Percentiles rank a stretch among this genome's conserved stretches.
Evolutionary conservation across 164 flowering plant species (phyloP).

Genomic region (Piper longum): DNA sequence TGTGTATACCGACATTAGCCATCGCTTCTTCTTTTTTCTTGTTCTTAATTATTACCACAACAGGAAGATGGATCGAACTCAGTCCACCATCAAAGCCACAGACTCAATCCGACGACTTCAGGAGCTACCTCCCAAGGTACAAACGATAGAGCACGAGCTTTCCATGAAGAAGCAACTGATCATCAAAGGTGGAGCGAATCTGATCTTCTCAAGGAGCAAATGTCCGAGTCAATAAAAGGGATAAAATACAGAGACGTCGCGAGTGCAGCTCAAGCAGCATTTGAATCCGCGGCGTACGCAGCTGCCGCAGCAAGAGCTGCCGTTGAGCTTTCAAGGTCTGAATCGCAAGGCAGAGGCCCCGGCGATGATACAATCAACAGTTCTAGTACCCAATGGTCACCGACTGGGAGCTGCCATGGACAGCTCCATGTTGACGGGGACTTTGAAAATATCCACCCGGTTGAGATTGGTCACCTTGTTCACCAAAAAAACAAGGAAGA

Average conservation of each 20-base stretch:
- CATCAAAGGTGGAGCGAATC: neutral
- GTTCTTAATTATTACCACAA: no score
- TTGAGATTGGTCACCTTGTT: neutral
- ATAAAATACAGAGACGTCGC: conserved; percentile 50
- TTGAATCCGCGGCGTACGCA: conserved; percentile 71
- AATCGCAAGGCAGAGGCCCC: conserved; percentile 18
- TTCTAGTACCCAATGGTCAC: conserved; percentile 3
- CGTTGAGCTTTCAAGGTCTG: conserved; percentile 49
- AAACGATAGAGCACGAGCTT: neutral
- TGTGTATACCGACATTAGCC: no score
- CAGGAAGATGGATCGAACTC: no score
- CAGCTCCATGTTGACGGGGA: neutral
- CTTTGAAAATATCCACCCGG: neutral
- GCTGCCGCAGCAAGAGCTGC: conserved; percentile 81
- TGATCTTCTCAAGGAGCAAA: neutral
- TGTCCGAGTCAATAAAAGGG: conserved; percentile 3
- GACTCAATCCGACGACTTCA: no score
- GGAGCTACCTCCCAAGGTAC: no score
- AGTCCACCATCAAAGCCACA: no score
- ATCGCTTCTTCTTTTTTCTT: no score
- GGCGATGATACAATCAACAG: conserved; percentile 14
- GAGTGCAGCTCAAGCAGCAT: conserved; percentile 82
- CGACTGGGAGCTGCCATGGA: neutral
- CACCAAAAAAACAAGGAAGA: neutral
- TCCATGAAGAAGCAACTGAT: neutral